Base-by-base conservation (phyloP, 257 asterid genomes). In the Solanum sejunctum region DNA sequence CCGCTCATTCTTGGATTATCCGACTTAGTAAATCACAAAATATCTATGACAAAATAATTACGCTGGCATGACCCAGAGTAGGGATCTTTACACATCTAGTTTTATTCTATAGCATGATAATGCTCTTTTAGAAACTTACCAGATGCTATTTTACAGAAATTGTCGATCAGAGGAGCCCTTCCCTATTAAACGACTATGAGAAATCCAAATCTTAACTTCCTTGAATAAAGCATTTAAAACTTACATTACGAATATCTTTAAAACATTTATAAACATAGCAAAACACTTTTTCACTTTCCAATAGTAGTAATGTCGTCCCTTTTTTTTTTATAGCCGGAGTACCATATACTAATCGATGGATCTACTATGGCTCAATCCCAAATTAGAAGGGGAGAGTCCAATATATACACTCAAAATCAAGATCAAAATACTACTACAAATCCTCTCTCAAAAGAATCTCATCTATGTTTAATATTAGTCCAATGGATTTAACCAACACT, bases 401-500 rank as follows among this genome's bases (percentile, higher is more conserved):
- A 61, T 61, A 51, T 58, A 82, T 82, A 82, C 71, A 61, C 56
- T 26, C 84, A 82, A 43, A 43, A 81, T n/a, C 41, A 58, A 80
- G 51, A 81, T 56, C 55, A 81, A n/a, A 58, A 82, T 32, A 82
- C 84, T n/a, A 57, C 0, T 8, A 43, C 6, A 23, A 13, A 51
- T 52, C 16, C 16, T 6, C 82, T 77, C 47, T 10, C 82, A 39
- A 77, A 51, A 26, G 17, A 77, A 52, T 77, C 6, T 52, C 52
- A 9, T 52, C 47, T 77, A 10, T 77, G 6, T 26, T 77, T 51
- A 51, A 15, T 77, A 80, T 90, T 84, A 92, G 0, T 88, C 93
- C 93, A 92, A 93, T 6, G 98, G 97, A 66, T 77, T 92, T 52
- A 97, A 88, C 93, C 95, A 92, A 28, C 99, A 97, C 87, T 97